These are phyloP conservation scores for Ceratobasidium sp. DNA, from an alignment of 1,284 basidiomycete genomes.

Conservation along the genomic window DNA sequence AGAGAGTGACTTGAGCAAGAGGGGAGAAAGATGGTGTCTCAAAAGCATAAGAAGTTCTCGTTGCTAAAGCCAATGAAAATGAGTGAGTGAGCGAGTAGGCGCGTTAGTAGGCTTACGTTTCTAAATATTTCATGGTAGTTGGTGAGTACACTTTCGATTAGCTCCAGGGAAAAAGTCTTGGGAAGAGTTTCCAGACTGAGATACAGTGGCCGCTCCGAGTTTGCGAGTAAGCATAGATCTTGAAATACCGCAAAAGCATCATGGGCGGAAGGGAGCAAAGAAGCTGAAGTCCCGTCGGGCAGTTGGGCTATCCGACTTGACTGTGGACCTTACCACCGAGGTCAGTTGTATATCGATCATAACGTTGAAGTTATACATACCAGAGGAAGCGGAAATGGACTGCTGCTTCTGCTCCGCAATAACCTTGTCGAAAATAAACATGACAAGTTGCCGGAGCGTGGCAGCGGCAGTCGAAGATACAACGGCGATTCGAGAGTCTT, in stretches of 20 bases:
- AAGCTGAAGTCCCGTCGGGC: slow-evolving; percentile 66
- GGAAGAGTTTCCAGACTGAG: slow-evolving; percentile 85
- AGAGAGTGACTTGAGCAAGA: slow-evolving; percentile 85
- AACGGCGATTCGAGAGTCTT: slow-evolving; percentile 93
- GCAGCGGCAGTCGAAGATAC: slow-evolving; percentile 98
- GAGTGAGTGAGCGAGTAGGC: slow-evolving; percentile 18
- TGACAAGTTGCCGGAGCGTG: slow-evolving; percentile 93
- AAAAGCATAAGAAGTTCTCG: slow-evolving; percentile 84
- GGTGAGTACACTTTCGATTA: slow-evolving; percentile 95
- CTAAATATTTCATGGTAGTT: slow-evolving; percentile 91
- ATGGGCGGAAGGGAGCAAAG: slow-evolving; percentile 77
- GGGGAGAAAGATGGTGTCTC: slow-evolving; percentile 86
- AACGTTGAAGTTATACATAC: slow-evolving; percentile 45
- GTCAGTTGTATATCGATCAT: slow-evolving; percentile 39
- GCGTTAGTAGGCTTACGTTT: slow-evolving; percentile 58
- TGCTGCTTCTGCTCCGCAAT: slow-evolving; percentile 65
- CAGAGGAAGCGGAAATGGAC: slow-evolving; percentile 23
- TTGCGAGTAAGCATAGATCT: slow-evolving; percentile 87
- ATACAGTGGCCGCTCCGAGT: slow-evolving; percentile 82
- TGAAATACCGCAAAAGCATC: slow-evolving; percentile 91
- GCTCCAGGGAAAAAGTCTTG: slow-evolving; percentile 92
- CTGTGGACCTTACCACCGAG: background rate
- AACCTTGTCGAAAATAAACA: slow-evolving; percentile 98
- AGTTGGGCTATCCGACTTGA: slow-evolving; percentile 57
- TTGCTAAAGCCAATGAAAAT: slow-evolving; percentile 62